Percentiles rank a stretch among this genome's conserved stretches.
phyloP scores from a whole-genome alignment of 2,329 filamentous ascomycete species.

The Neofusicoccum ribis region DNA sequence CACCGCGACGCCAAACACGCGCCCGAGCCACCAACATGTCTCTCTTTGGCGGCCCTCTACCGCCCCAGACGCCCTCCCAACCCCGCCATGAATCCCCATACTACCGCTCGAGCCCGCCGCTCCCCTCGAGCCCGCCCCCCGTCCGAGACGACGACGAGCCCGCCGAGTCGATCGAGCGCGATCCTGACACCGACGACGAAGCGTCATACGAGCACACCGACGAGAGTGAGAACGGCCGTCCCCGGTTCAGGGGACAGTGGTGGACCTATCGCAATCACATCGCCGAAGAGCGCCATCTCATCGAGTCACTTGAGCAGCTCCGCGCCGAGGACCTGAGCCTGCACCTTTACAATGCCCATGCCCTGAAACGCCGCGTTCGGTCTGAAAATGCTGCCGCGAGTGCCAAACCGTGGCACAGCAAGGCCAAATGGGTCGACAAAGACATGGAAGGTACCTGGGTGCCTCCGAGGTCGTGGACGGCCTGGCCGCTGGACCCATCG shows the following conservation, averaged over 20 bases:
- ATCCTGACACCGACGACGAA: background rate
- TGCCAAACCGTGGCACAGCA: slow-evolving; percentile 40
- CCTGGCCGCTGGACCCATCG: slow-evolving; percentile 73
- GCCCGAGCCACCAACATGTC: slow-evolving; percentile 14
- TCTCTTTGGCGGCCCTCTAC: slow-evolving; percentile 19
- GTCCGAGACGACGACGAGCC: background rate
- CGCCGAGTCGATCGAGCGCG: slow-evolving; percentile 6
- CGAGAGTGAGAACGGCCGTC: slow-evolving; percentile 34
- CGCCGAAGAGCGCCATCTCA: slow-evolving; percentile 62
- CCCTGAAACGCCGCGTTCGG: slow-evolving; percentile 58
- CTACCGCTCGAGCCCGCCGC: background rate
- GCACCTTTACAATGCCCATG: slow-evolving; percentile 79
- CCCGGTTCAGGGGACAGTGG: slow-evolving; percentile 68
- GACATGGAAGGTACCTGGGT: slow-evolving; percentile 38
- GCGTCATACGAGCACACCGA: slow-evolving; percentile 7
- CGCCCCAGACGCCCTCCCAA: slow-evolving; percentile 1
- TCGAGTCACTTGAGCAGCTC: slow-evolving; percentile 62
- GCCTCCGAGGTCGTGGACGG: slow-evolving; percentile 68
- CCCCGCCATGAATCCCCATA: background rate
- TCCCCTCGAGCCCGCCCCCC: slow-evolving; percentile 6
- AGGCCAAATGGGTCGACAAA: slow-evolving; percentile 41
- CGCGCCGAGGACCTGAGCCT: slow-evolving; percentile 67
- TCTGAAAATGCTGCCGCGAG: slow-evolving; percentile 20
- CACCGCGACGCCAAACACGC: background rate
- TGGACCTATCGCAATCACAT: slow-evolving; percentile 68